phyloP scores from a whole-genome alignment of 306 rosid species.

The Begonia peltatifolia region DNA sequence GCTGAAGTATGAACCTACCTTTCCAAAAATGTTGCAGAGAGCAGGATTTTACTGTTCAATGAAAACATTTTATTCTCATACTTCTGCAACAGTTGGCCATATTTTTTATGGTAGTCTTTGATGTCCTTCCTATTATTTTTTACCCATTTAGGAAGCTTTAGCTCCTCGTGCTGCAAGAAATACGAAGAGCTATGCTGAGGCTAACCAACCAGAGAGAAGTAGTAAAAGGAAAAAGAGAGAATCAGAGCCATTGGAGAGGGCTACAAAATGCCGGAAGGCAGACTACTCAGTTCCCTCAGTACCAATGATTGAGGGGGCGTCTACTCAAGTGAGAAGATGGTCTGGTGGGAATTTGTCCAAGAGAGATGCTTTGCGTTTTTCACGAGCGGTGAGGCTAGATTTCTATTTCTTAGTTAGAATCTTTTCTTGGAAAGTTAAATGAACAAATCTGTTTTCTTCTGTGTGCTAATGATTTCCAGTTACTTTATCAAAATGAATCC shows the following conservation, averaged over 20 bases:
- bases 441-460: neutral
- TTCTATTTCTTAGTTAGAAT: neutral
- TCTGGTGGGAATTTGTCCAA: slow-evolving; percentile 83
- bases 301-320: slow-evolving; percentile 87
- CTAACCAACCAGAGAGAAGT: slow-evolving; percentile 55
- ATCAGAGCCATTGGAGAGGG: slow-evolving; percentile 63
- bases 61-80: too few species aligned
- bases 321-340: slow-evolving; percentile 87
- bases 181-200: slow-evolving; percentile 87
- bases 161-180: slow-evolving; percentile 93
- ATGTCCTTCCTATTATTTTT: neutral
- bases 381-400: slow-evolving; percentile 61
- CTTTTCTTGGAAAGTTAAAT: neutral
- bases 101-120: too few species aligned
- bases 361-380: slow-evolving; percentile 76
- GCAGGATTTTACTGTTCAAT: neutral
- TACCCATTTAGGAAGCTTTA: slow-evolving; percentile 51
- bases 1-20: slow-evolving; percentile 63
- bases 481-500: too few species aligned
- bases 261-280: slow-evolving; percentile 65
- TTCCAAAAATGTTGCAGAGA: neutral
- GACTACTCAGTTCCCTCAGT: slow-evolving; percentile 52
- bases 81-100: too few species aligned
- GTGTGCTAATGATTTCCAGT: neutral
- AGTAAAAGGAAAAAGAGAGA: slow-evolving; percentile 88